Evolutionary conservation across 306 rosid genomes (phyloP), one percentile per base, ranked within the genome.

Genomic region (Mimosa pudica): DNA sequence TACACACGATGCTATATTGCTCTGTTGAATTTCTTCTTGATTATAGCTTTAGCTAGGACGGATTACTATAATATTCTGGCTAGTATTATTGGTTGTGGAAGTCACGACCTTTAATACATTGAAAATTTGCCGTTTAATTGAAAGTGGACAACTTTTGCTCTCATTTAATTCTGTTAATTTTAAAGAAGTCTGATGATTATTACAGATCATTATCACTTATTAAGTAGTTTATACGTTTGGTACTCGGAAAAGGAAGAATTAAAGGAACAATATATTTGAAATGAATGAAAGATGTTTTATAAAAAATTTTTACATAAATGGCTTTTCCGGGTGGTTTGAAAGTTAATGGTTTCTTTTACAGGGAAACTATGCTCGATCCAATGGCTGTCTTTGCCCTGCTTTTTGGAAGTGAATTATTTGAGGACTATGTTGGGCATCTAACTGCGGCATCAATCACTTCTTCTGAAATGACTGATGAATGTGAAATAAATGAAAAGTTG

Each of bases 381-480:
- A 91, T 80, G 72, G 96, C 99, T 52, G 94, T 95, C 70, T 95
- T 95, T 72, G 89, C 98, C 52, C 87, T 91, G 77, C 92, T 95
- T 69, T 95, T 95, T 77, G 98, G 99, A 78, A 93, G 99, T 81
- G 99, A 93, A 85, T 80, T 91, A 83, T 95, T 95, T 82, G 99
- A 95, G 87, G 94, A 95, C 81, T 95, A 95, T 61, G 70, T 93
- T 52, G 99, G 99, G 79, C 98, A 95, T 89, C 78, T 95, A 71
- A 93, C 93, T 76, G 99, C 91, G 60, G 94, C 98, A 76, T 90
- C 99, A n/a, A 90, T 95, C 96, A 97, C 97, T 76, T 88, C 97
- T 69, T 90, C 97, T 74, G 98, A 85, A 54, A 75, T 90, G 65
- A 87, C 83, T 2, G 88, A 83, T 44, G 94, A 91, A 78, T 80